Conservation (phyloP, 1,284 basidiomycete genomes). For the Pholiota adiposa region DNA sequence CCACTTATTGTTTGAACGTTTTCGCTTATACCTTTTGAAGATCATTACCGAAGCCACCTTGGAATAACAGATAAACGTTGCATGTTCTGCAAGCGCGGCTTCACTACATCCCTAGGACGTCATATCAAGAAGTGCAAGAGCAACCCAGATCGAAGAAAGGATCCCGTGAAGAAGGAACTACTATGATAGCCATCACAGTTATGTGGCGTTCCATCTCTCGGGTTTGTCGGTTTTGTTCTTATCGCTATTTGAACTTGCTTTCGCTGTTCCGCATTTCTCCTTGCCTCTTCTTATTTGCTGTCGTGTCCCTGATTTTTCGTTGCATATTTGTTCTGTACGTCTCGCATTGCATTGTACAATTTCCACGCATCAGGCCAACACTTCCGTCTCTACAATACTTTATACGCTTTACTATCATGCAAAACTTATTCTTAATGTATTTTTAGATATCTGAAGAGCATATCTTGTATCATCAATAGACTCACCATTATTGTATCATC, state of each 20-base stretch:
- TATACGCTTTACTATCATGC: too few relatives aligned
- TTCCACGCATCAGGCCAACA: background rate
- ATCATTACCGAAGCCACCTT: conserved; percentile 11
- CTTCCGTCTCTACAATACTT: background rate
- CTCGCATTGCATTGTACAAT: background rate
- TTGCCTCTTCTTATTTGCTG: background rate
- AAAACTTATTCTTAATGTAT: background rate
- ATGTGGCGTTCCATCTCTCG: background rate
- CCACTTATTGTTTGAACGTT: background rate
- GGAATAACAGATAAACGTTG: conserved; percentile 9
- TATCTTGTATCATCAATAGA: background rate
- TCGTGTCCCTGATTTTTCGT: too few relatives aligned
- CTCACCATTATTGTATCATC: background rate
- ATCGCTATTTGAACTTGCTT: too few relatives aligned
- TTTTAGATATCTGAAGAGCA: too few relatives aligned
- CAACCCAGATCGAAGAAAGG: background rate
- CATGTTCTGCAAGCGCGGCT: background rate
- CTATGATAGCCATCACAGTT: background rate
- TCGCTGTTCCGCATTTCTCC: background rate
- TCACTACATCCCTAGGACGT: conserved; percentile 7
- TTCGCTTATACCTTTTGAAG: background rate
- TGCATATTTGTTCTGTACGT: too few relatives aligned
- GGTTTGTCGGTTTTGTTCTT: background rate
- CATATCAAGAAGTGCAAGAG: conserved; percentile 12
- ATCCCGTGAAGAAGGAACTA: background rate